Evolutionary conservation across 805 yeast genomes (phyloP).

Genomic region (Candida schatavii): DNA sequence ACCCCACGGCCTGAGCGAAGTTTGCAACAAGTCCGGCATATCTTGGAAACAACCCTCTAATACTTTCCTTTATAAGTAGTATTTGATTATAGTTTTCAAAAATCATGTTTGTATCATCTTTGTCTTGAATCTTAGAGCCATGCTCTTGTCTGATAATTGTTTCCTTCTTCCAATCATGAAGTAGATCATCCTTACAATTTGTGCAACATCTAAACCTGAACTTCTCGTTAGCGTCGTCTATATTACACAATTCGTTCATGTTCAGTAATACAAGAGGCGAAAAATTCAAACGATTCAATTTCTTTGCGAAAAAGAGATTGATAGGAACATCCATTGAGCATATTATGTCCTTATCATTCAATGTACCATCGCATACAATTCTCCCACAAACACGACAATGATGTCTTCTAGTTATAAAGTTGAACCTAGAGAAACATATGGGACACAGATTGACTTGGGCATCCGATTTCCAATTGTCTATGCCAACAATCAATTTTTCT

Average conservation of each 20-base stretch:
- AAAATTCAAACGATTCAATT: constrained; percentile 34
- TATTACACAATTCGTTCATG: constrained; percentile 12
- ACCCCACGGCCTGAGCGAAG: not conserved
- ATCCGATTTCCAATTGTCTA: constrained; percentile 63
- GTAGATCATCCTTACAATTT: constrained; percentile 61
- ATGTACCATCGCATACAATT: constrained; percentile 69
- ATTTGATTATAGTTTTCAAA: constrained; percentile 20
- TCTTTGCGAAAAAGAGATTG: constrained; percentile 32
- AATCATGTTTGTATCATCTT: constrained; percentile 7
- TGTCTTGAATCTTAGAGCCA: not conserved
- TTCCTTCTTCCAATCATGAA: constrained; percentile 44
- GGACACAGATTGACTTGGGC: constrained; percentile 50
- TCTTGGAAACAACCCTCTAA: constrained; percentile 18
- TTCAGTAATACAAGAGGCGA: constrained; percentile 20
- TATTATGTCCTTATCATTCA: constrained; percentile 31
- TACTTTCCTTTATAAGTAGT: constrained; percentile 20
- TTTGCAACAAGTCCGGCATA: constrained; percentile 13
- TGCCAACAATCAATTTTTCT: constrained; percentile 27
- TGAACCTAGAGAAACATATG: constrained; percentile 59
- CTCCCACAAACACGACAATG: constrained; percentile 90
- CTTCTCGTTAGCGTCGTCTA: constrained; percentile 13
- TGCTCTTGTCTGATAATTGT: not conserved
- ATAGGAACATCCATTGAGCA: constrained; percentile 78
- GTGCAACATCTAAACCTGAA: constrained; percentile 59
- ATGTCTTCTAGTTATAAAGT: constrained; percentile 65